phyloP scores from a whole-genome alignment of 805 yeast species.

The Starmera quercuum region DNA sequence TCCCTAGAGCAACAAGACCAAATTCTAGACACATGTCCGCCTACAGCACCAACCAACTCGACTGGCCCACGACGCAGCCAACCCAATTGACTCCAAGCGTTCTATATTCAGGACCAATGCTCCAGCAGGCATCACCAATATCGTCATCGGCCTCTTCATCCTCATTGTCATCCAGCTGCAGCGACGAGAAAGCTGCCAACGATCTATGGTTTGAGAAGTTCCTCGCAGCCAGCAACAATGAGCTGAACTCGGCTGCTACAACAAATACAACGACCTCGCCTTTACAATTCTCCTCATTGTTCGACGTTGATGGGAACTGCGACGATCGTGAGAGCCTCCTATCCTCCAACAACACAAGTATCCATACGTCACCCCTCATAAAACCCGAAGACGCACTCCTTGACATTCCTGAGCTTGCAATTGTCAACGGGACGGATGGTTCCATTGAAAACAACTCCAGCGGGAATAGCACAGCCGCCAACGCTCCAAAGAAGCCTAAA shows the following conservation, averaged over 20 bases:
- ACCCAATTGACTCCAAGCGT: no score
- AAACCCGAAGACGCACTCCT: slow-evolving; percentile 17
- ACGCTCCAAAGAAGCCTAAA: slow-evolving; percentile 20
- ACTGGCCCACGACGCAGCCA: no score
- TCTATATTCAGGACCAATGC: no score
- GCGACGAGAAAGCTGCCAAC: slow-evolving; percentile 3
- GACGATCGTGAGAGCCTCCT: slow-evolving; percentile 11
- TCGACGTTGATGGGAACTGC: slow-evolving; percentile 11
- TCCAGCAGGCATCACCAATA: no score
- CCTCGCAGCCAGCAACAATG: slow-evolving; percentile 8
- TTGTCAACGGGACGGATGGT: no score
- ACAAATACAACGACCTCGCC: slow-evolving; percentile 16
- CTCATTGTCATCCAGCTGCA: no score
- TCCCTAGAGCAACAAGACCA: no score
- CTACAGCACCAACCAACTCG: no score
- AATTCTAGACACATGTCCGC: no score
- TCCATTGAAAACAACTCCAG: neutral
- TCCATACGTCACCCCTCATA: slow-evolving; percentile 22
- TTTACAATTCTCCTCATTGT: slow-evolving; percentile 19
- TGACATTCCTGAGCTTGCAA: no score
- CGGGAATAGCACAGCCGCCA: neutral
- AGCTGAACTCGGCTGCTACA: slow-evolving; percentile 2
- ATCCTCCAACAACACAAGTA: slow-evolving; percentile 17
- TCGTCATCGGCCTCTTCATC: no score
- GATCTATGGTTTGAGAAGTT: slow-evolving; percentile 18